Percentiles rank a stretch among this genome's conserved stretches.
These are phyloP conservation scores for Curvularia verruculosa DNA, from an alignment of 2,329 filamentous ascomycete species.

Conservation along the genomic window DNA sequence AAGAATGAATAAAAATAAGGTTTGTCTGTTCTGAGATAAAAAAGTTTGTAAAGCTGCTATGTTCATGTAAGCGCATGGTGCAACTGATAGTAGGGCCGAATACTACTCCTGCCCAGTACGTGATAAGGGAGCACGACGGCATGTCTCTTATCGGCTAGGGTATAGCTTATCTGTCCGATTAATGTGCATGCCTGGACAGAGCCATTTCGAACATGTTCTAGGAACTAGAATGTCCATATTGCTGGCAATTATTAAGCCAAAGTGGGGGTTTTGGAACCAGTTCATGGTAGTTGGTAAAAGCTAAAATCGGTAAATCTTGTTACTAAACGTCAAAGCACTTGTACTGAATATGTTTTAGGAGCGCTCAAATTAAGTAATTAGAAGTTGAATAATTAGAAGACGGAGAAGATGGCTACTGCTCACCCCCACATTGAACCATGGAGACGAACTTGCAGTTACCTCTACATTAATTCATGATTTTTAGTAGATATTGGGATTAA, in stretches of 20 bases:
- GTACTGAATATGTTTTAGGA: background rate
- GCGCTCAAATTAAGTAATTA: background rate
- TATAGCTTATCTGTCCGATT: background rate
- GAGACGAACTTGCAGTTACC: background rate
- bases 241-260: background rate
- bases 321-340: background rate
- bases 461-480: too few species aligned
- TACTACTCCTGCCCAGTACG: too few species aligned
- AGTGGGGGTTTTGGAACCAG: too few species aligned
- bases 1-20: background rate
- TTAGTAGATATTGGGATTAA: too few species aligned
- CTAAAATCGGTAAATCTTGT: too few species aligned
- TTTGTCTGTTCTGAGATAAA: background rate
- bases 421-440: background rate
- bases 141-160: background rate
- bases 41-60: background rate
- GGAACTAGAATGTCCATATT: too few species aligned
- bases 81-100: background rate
- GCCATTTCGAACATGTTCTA: too few species aligned
- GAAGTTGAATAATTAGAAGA: background rate
- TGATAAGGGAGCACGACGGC: background rate
- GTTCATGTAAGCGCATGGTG: background rate
- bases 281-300: too few species aligned
- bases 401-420: background rate
- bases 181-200: background rate